Evolutionary conservation across 768 basidiomycete genomes (phyloP), one percentile per base, ranked within the genome.

Genomic region (Pleurotus ostreatus): DNA sequence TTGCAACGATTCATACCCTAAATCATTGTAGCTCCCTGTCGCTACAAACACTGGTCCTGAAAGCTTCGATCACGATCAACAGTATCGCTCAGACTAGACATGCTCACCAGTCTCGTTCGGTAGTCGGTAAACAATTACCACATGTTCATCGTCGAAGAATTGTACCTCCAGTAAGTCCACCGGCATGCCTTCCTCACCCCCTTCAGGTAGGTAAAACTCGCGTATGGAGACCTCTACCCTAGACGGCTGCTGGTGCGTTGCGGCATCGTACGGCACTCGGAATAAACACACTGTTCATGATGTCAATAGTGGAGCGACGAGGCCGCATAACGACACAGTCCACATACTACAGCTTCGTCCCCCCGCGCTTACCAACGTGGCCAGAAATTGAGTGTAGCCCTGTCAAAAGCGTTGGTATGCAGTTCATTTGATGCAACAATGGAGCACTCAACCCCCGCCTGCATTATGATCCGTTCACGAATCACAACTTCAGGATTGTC

Each of bases 101-200:
- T 60, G 71, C 82, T 72, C 67, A 86, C 86, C 78, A 65, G 75
- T 66, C 55, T 65, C 68, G 57, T 70, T 71, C 56, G 72, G 72
- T 65, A 70, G 68, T 68, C 79, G 81, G 71, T 81, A 86, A 58
- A 89, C 78, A 59, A 89, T 73, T 61, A 89, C 77, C 58, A 90
- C 66, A 63, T 68, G 74, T 67, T 84, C 80, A 62, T 89, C 85
- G 73, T 92, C 90, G 68, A 93, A 90, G 71, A 92, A 92, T 55
- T 89, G 86, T 43, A 74, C 78, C 63, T 86, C 85, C 66, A 90
- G 66, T 45, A 89, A 62, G 57, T 84, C 77, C 63, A 61, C 75
- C 72, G 55, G 57, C 64, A 60, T 62, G 61, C 45, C 60, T 71
- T 58, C 61, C 60, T 59, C 61, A 40, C 64, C 67, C 70, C 73